phyloP scores from a whole-genome alignment of 2,329 filamentous ascomycete species.

The Sarocladiaceae sp. region DNA sequence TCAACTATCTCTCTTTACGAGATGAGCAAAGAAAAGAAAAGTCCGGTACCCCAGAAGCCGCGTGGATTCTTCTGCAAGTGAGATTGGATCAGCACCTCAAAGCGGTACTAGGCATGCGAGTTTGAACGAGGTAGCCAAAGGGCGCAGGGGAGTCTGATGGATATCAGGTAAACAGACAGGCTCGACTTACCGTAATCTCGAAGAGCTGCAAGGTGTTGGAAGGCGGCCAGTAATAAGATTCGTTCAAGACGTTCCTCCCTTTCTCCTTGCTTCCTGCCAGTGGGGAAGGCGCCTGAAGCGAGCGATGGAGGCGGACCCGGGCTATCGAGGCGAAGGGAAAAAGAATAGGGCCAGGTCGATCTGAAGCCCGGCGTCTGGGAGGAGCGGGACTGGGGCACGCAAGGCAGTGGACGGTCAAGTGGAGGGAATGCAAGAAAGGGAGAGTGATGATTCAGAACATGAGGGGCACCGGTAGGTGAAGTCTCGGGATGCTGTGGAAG shows the following conservation, averaged over 20 bases:
- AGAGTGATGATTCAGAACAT: slow-evolving; percentile 7
- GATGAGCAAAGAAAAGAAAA: background rate
- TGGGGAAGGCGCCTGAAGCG: slow-evolving; percentile 3
- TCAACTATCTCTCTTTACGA: background rate
- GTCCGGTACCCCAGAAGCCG: too few species aligned
- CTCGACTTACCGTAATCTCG: slow-evolving; percentile 8
- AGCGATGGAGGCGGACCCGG: background rate
- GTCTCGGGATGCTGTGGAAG: slow-evolving; percentile 5
- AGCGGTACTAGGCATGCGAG: slow-evolving; percentile 1
- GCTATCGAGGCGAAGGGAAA: slow-evolving; percentile 1
- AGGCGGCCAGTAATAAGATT: background rate
- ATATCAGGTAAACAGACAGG: slow-evolving; percentile 3
- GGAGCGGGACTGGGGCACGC: background rate
- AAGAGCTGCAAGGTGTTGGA: background rate
- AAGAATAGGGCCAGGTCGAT: slow-evolving; percentile 4
- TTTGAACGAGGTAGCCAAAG: slow-evolving; percentile 2
- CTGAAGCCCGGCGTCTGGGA: slow-evolving; percentile 2
- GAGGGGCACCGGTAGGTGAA: slow-evolving; percentile 6
- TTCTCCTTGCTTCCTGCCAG: slow-evolving; percentile 8
- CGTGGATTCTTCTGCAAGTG: slow-evolving; percentile 1
- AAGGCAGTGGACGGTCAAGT: background rate
- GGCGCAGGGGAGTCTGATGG: background rate
- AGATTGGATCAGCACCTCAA: slow-evolving; percentile 1
- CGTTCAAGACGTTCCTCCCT: background rate
- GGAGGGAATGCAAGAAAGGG: slow-evolving; percentile 5